A percentile compares a stretch with the other conserved stretches of the same genome.
These are phyloP conservation scores for Podospora conica DNA, from an alignment of 495 filamentous ascomycete species.

Conservation along the genomic window DNA sequence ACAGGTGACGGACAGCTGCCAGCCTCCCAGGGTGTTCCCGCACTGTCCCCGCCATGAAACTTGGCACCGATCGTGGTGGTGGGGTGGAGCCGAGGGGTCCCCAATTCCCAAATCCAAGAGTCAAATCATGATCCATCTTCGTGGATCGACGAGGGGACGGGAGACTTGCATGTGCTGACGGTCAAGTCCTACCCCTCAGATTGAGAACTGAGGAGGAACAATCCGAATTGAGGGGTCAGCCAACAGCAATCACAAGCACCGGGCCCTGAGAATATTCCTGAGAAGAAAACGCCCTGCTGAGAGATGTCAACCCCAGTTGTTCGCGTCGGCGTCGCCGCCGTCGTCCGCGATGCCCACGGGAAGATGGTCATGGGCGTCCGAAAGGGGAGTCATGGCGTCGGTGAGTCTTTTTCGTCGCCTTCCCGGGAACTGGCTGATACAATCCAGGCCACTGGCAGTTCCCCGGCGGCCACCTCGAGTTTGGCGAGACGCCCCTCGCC, in stretches of 20 bases:
- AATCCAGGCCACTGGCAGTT: conserved; percentile 51
- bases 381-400: conserved; percentile 36
- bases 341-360: conserved; percentile 30
- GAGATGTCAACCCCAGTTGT: conserved; percentile 18
- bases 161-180: neutral
- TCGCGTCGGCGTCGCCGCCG: conserved; percentile 36
- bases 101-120: too few species aligned
- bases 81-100: neutral
- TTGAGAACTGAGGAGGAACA: neutral
- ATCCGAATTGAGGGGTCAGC: too few species aligned
- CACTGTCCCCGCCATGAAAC: neutral
- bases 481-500: conserved; percentile 50
- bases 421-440: neutral
- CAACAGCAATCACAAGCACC: too few species aligned
- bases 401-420: conserved; percentile 19
- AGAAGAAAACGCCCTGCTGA: neutral
- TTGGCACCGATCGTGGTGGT: neutral
- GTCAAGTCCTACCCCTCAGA: neutral
- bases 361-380: conserved; percentile 37
- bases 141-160: neutral
- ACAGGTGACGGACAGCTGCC: neutral
- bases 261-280: too few species aligned
- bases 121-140: neutral
- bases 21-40: neutral
- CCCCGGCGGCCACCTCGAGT: conserved; percentile 65